Evolutionary conservation across 805 yeast species (phyloP).

Genomic region (Allodekkera sacchari): DNA sequence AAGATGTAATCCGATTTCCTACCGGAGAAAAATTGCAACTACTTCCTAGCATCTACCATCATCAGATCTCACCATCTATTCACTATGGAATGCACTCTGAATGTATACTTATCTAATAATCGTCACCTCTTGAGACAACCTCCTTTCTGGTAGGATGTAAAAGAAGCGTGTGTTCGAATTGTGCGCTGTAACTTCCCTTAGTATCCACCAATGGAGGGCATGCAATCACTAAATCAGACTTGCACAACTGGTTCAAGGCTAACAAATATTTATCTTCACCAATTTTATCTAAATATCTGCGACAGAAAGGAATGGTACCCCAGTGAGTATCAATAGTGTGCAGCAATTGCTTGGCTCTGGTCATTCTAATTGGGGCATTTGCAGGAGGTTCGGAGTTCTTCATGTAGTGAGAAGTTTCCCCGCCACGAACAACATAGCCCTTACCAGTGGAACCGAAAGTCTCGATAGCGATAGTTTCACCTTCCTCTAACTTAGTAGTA

Average conservation of each 20-base stretch:
- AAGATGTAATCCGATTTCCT: too few species aligned
- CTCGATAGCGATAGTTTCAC: conserved; percentile 96
- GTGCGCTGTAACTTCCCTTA: conserved; percentile 88
- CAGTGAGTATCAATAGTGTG: conserved; percentile 69
- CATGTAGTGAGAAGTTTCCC: conserved; percentile 94
- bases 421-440: conserved; percentile 78
- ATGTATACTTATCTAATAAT: conserved; percentile 42
- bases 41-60: too few species aligned
- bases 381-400: conserved; percentile 43
- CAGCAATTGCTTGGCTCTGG: conserved; percentile 62
- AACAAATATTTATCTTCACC: conserved; percentile 89
- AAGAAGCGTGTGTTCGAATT: conserved; percentile 88
- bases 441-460: conserved; percentile 96
- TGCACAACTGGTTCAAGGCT: conserved; percentile 79
- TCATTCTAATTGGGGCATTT: conserved; percentile 45
- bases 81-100: background rate
- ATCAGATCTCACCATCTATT: too few species aligned
- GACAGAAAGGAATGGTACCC: conserved; percentile 95
- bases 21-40: too few species aligned
- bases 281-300: conserved; percentile 83
- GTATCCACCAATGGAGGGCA: conserved; percentile 88
- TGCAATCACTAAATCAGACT: conserved; percentile 81
- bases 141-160: conserved; percentile 89
- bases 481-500: conserved; percentile 97
- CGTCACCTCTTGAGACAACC: conserved; percentile 92